phyloP scores from a whole-genome alignment of 768 basidiomycete genomes.

The Phlebiopsis flavidoalba region DNA sequence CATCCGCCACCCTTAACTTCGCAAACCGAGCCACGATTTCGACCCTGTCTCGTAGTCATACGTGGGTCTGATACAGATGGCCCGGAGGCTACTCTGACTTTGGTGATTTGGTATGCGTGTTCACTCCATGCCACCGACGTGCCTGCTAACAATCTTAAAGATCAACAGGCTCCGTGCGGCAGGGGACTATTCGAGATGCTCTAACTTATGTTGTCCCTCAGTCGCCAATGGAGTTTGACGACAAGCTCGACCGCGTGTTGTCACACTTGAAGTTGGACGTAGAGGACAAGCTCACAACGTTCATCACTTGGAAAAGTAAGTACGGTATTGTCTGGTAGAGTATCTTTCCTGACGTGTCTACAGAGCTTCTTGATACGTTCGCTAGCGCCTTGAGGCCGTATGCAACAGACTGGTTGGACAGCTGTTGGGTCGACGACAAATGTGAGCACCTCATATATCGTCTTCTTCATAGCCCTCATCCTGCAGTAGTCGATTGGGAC shows the following conservation, averaged over 20 bases:
- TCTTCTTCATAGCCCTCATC: neutral
- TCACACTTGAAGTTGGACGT: slow-evolving; percentile 44
- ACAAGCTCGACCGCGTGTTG: slow-evolving; percentile 43
- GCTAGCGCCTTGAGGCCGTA: slow-evolving; percentile 13
- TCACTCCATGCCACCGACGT: neutral
- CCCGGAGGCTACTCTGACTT: slow-evolving; percentile 44
- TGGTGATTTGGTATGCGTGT: slow-evolving; percentile 47
- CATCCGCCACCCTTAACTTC: slow-evolving; percentile 52
- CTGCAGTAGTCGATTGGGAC: slow-evolving; percentile 21
- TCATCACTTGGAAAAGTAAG: slow-evolving; percentile 43
- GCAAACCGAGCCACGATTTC: slow-evolving; percentile 43
- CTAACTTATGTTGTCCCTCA: slow-evolving; percentile 48
- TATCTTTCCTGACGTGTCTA: neutral
- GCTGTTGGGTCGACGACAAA: slow-evolving; percentile 19
- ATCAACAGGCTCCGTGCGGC: slow-evolving; percentile 43
- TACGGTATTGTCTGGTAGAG: neutral
- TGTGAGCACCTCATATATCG: slow-evolving; percentile 14
- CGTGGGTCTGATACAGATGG: slow-evolving; percentile 49
- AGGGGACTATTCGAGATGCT: slow-evolving; percentile 33
- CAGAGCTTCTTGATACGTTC: slow-evolving; percentile 18
- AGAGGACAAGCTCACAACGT: slow-evolving; percentile 50
- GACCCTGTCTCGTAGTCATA: slow-evolving; percentile 59
- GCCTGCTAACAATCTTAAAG: slow-evolving; percentile 26
- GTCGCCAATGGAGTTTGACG: slow-evolving; percentile 51
- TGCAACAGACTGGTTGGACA: slow-evolving; percentile 21